These are phyloP conservation scores for Phoma sp. DNA, from an alignment of 2,329 filamentous ascomycete species.

Conservation along the genomic window DNA sequence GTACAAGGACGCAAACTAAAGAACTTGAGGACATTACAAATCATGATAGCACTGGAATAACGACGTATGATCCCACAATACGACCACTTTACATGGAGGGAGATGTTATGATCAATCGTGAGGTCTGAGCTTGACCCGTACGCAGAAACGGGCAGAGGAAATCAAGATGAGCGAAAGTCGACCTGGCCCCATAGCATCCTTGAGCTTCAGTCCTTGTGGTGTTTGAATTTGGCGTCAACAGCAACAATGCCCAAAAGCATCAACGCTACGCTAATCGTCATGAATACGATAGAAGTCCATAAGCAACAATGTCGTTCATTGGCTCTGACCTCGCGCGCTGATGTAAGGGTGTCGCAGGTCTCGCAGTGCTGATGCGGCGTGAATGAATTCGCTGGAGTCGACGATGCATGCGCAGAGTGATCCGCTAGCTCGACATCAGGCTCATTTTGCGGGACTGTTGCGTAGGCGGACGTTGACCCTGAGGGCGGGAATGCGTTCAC, in stretches of 20 bases:
- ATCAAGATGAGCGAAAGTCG: too few species aligned
- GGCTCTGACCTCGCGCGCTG: conserved; percentile 3
- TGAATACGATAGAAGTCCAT: conserved; percentile 9
- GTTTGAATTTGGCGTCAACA: conserved; percentile 3
- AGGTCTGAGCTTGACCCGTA: too few species aligned
- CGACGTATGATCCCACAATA: neutral
- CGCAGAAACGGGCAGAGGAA: too few species aligned
- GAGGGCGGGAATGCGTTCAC: neutral
- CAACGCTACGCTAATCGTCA: neutral
- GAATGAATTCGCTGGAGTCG: neutral
- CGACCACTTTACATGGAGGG: neutral
- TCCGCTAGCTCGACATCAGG: conserved; percentile 10
- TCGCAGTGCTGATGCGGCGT: conserved; percentile 12
- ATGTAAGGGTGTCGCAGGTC: conserved; percentile 14
- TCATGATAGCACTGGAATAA: neutral
- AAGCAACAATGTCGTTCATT: conserved; percentile 9
- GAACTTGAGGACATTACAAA: neutral
- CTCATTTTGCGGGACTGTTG: conserved; percentile 1
- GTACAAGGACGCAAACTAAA: conserved; percentile 24
- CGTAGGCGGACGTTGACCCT: conserved; percentile 1
- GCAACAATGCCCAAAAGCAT: conserved; percentile 8
- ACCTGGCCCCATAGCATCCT: neutral
- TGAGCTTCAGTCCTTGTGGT: neutral
- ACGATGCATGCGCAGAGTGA: neutral
- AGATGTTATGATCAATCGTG: neutral